These are phyloP conservation scores for Fusarium austroafricanum DNA, from an alignment of 2,329 filamentous ascomycete species.

Conservation along the genomic window DNA sequence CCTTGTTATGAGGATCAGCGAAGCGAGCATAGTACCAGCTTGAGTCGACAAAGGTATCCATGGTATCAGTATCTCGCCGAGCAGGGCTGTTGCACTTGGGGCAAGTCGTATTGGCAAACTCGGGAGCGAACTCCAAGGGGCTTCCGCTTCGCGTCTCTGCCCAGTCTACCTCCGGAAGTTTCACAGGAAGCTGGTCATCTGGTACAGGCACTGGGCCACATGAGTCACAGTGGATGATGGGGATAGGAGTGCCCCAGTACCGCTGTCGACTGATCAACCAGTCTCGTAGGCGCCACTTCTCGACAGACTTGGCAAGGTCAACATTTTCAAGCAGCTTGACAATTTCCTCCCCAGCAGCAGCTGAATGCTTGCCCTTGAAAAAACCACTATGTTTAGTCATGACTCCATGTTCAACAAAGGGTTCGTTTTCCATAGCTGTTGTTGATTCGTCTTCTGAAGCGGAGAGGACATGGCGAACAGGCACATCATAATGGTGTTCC, in stretches of 20 bases:
- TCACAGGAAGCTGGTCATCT: constrained; percentile 78
- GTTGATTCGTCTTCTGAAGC: constrained; percentile 62
- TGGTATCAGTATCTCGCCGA: constrained; percentile 89
- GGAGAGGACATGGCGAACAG: constrained; percentile 72
- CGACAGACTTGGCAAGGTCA: constrained; percentile 69
- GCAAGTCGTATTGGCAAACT: constrained; percentile 81
- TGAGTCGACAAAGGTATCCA: constrained; percentile 96
- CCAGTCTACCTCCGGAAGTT: constrained; percentile 78
- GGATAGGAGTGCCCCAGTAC: constrained; percentile 93
- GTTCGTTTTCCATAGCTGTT: constrained; percentile 58
- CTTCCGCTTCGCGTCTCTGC: constrained; percentile 78
- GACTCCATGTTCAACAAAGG: constrained; percentile 73
- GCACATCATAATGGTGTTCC: constrained; percentile 70
- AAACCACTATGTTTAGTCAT: constrained; percentile 74
- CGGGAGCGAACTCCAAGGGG: constrained; percentile 75
- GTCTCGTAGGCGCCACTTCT: constrained; percentile 85
- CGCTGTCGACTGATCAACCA: constrained; percentile 94
- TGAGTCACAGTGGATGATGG: constrained; percentile 81
- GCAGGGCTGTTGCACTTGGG: constrained; percentile 78
- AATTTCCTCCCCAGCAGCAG: constrained; percentile 70
- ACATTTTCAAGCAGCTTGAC: constrained; percentile 66
- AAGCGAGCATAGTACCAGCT: constrained; percentile 94
- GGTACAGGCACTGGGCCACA: constrained; percentile 87
- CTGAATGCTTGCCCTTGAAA: constrained; percentile 73
- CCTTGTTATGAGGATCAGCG: constrained; percentile 74